phyloP scores from a whole-genome alignment of 192 early-diverging fungal genomes.

The Geranomyces variabilis region DNA sequence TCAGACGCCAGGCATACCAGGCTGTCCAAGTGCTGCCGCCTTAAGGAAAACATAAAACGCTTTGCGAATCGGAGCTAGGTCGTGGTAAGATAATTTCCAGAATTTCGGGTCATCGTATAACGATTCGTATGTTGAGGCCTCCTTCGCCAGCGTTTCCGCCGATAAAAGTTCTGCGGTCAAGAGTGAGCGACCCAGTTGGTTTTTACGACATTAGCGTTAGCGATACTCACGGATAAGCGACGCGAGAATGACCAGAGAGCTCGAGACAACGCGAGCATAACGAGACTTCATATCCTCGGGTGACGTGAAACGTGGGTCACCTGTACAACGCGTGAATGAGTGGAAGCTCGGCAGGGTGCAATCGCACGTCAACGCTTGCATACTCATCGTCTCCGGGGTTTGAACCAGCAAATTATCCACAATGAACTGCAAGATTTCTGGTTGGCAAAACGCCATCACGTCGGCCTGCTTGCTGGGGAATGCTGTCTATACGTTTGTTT shows the following conservation, averaged over 20 bases:
- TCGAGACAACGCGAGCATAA: constrained; percentile 68
- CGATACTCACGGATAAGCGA: constrained; percentile 47
- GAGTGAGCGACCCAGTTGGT: too few species aligned
- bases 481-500: constrained; percentile 56
- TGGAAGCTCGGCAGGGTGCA: too few species aligned
- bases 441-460: constrained; percentile 76
- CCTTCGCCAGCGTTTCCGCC: neutral
- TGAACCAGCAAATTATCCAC: constrained; percentile 72
- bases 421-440: constrained; percentile 73
- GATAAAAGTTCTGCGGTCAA: constrained; percentile 1
- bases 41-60: constrained; percentile 65
- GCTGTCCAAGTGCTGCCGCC: constrained; percentile 38
- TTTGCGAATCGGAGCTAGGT: constrained; percentile 57
- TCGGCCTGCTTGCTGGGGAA: constrained; percentile 82
- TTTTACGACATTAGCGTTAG: too few species aligned
- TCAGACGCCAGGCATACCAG: neutral
- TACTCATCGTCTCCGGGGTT: constrained; percentile 81
- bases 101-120: constrained; percentile 54
- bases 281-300: constrained; percentile 76
- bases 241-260: constrained; percentile 60
- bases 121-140: neutral
- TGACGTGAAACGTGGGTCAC: constrained; percentile 73
- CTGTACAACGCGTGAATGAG: constrained; percentile 37
- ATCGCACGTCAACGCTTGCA: constrained; percentile 4
- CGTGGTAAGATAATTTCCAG: constrained; percentile 56